These are phyloP conservation scores for Myriosclerotinia curreyana DNA, from an alignment of 2,329 filamentous ascomycete species.

Conservation along the genomic window DNA sequence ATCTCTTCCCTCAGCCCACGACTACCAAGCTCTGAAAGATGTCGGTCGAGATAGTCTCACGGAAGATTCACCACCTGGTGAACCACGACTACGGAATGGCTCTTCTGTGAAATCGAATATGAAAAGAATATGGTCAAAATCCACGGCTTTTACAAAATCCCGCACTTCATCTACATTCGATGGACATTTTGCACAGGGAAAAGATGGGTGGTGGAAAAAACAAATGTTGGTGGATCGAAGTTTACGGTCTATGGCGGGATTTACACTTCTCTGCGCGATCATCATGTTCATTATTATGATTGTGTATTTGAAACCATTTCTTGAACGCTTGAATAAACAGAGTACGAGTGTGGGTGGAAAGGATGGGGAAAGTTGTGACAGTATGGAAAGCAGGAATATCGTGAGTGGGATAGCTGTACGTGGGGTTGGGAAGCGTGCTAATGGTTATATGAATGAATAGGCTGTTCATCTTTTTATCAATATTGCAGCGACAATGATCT, in stretches of 20 bases:
- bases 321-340: conserved; percentile 20
- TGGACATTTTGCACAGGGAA: conserved; percentile 30
- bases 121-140: conserved; percentile 12
- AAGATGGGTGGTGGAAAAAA: conserved; percentile 30
- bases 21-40: conserved; percentile 7
- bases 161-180: conserved; percentile 23
- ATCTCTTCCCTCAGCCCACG: background rate
- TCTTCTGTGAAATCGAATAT: background rate
- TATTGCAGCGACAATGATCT: conserved; percentile 29
- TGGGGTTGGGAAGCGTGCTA: background rate
- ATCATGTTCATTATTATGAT: conserved; percentile 29
- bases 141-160: conserved; percentile 2
- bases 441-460: background rate
- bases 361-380: conserved; percentile 27
- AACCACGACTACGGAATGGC: background rate
- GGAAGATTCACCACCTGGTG: background rate
- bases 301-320: conserved; percentile 25
- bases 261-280: conserved; percentile 26
- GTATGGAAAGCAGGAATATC: conserved; percentile 25
- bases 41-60: background rate
- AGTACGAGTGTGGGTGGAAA: conserved; percentile 26
- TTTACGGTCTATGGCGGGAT: conserved; percentile 28
- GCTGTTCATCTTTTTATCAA: conserved; percentile 29
- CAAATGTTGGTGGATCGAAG: conserved; percentile 31
- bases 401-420: conserved; percentile 15